phyloP scores from a whole-genome alignment of 2,329 filamentous ascomycete genomes.

The Sporothrix pseudoabietina region DNA sequence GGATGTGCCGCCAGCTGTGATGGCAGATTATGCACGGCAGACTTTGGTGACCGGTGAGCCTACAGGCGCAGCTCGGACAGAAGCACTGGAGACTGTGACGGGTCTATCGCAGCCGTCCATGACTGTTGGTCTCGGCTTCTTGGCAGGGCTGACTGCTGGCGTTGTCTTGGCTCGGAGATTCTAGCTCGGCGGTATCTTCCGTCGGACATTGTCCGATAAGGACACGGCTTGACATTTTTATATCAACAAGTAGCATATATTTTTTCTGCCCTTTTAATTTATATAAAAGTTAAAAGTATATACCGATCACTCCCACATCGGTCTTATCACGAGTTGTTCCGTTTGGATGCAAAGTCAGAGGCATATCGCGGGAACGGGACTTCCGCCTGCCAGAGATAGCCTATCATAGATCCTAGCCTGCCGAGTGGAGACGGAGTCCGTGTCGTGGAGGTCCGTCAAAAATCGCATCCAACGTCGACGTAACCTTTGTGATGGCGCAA shows the following conservation, averaged over 20 bases:
- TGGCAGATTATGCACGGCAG: background rate
- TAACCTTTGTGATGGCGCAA: constrained; percentile 5
- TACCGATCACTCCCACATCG: no score
- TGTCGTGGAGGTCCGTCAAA: background rate
- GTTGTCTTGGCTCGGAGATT: background rate
- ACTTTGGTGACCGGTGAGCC: background rate
- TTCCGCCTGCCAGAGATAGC: background rate
- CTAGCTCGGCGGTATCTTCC: background rate
- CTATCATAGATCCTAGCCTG: background rate
- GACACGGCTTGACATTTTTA: no score
- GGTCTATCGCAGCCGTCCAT: background rate
- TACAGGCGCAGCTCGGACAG: background rate
- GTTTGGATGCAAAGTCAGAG: background rate
- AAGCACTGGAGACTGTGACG: no score
- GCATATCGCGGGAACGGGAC: background rate
- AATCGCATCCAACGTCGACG: background rate
- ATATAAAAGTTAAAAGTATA: no score
- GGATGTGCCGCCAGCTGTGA: background rate
- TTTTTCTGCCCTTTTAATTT: no score
- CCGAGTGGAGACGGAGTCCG: background rate
- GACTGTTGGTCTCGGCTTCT: background rate
- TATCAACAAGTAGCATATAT: no score
- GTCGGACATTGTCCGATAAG: background rate
- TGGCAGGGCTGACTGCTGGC: background rate
- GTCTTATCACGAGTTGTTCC: no score